Evolutionary conservation across 2,329 filamentous ascomycete species (phyloP), one percentile per base, ranked within the genome.

Genomic region (Xylogone sp.): DNA sequence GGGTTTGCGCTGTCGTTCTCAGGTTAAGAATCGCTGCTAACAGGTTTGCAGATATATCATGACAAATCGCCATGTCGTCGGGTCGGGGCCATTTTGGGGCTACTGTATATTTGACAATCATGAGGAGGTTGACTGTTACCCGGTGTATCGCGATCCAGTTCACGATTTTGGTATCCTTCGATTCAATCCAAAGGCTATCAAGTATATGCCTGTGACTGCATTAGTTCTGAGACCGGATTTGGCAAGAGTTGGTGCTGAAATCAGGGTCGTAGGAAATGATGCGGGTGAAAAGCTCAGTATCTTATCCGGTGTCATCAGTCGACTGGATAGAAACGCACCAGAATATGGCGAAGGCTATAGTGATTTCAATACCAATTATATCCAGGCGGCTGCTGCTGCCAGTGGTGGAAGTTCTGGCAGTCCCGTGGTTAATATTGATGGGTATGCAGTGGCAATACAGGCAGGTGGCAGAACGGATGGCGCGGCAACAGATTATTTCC

Each of bases 31-130:
- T 7, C 12, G 21, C 43, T 8, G 21, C 18, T 71, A 56, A 72
- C 50, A 21, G 21, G 16, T 48, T 31, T 18, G 45, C 56, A 79
- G 79, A 62, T 91, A 92, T 67, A 93, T 94, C 62, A 71, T 94
- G 68, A 94, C 89, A 10, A 94, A 94, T 68, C 82, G 89, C 53
- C 94, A 99, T 73, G 94, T 99, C 27, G 94, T 97, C 42, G 91
- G 94, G 58, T 82, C 94, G 1, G 94, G 94, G 1, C 94, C 94
- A 1, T 99, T 99, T 71, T 97, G 93, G 87, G 94, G 94, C 45
- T 97, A 96, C 73, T 92, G 89, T 68, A 92, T 99, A 60, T 99
- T 99, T 69, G 95, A 99, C 70, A 99, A 99, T 68, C 94, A 99
- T 70, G 94, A 99, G 60, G 81, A 95, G 76, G 94, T 94, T 62